Conservation (phyloP, 768 basidiomycete genomes). For the Pisolithus albus region DNA sequence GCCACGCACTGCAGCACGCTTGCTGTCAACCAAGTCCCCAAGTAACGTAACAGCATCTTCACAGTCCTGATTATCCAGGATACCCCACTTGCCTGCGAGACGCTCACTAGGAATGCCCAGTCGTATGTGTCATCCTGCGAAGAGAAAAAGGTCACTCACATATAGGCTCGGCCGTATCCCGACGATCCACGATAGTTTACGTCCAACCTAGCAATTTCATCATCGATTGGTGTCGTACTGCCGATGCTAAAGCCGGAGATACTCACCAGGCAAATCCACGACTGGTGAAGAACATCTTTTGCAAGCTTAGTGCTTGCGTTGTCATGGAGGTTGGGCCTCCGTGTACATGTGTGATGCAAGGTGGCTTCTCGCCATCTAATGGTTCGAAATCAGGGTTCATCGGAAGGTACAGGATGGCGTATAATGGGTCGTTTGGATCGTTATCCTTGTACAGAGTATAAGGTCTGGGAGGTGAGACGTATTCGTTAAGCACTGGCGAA, state of each 20-base stretch:
- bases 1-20: conserved; percentile 19
- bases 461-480: conserved; percentile 11
- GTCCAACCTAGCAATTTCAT: conserved; percentile 44
- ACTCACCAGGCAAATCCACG: conserved; percentile 63
- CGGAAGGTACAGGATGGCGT: conserved; percentile 59
- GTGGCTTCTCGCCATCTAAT: conserved; percentile 50
- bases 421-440: conserved; percentile 22
- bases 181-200: conserved; percentile 74
- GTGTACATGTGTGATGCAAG: conserved; percentile 56
- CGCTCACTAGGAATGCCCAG: conserved; percentile 29
- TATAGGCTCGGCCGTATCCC: conserved; percentile 64
- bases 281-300: conserved; percentile 56
- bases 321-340: conserved; percentile 59
- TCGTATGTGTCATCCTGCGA: neutral
- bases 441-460: neutral
- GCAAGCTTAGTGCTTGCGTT: conserved; percentile 43
- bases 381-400: conserved; percentile 51
- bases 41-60: conserved; percentile 35
- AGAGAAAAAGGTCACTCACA: conserved; percentile 22
- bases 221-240: neutral
- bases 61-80: conserved; percentile 61
- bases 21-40: neutral
- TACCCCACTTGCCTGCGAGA: conserved; percentile 59
- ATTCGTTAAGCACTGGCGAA: neutral
- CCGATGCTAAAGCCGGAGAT: neutral